These are phyloP conservation scores for Talaromyces pinophilus DNA, from an alignment of 2,329 filamentous ascomycete genomes.

Conservation along the genomic window DNA sequence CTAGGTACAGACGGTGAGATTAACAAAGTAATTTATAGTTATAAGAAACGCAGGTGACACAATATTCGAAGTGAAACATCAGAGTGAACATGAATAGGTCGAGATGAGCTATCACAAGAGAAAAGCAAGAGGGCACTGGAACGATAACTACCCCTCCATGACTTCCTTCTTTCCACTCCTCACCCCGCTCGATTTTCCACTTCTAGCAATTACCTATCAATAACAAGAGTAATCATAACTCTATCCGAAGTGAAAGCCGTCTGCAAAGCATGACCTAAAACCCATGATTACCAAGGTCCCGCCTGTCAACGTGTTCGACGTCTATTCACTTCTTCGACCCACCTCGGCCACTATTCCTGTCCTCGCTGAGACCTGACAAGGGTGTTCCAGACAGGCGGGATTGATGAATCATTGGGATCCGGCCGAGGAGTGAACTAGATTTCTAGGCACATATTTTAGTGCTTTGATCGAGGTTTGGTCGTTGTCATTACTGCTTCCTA, in stretches of 20 bases:
- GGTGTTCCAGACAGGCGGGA: constrained; percentile 9
- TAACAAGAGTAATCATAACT: neutral
- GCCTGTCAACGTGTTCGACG: constrained; percentile 4
- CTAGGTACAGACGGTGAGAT: neutral
- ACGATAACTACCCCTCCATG: neutral
- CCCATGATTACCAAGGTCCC: neutral
- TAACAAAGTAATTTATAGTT: neutral
- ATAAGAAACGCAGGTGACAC: neutral
- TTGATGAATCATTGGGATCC: neutral
- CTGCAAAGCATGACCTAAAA: neutral
- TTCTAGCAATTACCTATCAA: neutral
- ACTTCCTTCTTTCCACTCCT: neutral
- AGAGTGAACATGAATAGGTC: neutral
- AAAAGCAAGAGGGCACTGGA: neutral
- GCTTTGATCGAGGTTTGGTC: neutral
- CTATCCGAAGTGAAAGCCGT: neutral
- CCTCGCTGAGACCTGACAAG: neutral
- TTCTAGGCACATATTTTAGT: neutral
- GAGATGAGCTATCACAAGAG: neutral
- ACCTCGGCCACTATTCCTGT: neutral
- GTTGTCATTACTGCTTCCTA: neutral
- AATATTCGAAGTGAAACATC: neutral
- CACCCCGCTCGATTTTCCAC: neutral
- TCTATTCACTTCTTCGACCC: neutral
- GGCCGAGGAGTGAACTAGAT: neutral